A percentile compares a stretch with the other conserved stretches of the same genome.
phyloP scores from a whole-genome alignment of 2,329 filamentous ascomycete species.

The Anthostomella pinea region DNA sequence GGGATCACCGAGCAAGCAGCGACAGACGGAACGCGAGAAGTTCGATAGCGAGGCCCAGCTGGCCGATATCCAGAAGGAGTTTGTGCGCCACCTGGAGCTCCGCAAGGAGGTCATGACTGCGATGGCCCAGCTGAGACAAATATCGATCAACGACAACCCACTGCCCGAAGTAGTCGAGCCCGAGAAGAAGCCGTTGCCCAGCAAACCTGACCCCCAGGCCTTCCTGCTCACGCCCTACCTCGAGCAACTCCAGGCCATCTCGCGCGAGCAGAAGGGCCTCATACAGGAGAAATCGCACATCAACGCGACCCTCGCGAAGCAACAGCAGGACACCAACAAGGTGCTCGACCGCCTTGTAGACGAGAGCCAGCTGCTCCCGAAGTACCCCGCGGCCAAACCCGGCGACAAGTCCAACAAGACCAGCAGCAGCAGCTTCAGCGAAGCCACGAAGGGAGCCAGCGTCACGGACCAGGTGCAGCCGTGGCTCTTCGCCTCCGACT shows the following conservation, averaged over 20 bases:
- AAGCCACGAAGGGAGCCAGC: slow-evolving; percentile 37
- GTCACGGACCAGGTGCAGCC: slow-evolving; percentile 46
- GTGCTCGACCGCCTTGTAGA: slow-evolving; percentile 54
- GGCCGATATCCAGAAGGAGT: slow-evolving; percentile 51
- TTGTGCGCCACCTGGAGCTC: slow-evolving; percentile 49
- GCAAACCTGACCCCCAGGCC: slow-evolving; percentile 24
- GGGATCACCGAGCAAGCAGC: slow-evolving; percentile 17
- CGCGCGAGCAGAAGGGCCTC: slow-evolving; percentile 54
- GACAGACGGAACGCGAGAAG: slow-evolving; percentile 13
- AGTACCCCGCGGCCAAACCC: slow-evolving; percentile 37
- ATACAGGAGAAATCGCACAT: slow-evolving; percentile 59
- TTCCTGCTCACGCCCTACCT: slow-evolving; percentile 57
- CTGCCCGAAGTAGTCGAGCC: too few species aligned
- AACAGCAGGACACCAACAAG: slow-evolving; percentile 50
- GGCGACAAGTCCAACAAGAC: slow-evolving; percentile 15
- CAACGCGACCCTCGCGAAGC: slow-evolving; percentile 46
- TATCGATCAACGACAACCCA: slow-evolving; percentile 1
- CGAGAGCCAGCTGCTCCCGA: slow-evolving; percentile 59
- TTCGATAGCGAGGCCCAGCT: slow-evolving; percentile 39
- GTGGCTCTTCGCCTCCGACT: slow-evolving; percentile 60
- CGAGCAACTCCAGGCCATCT: slow-evolving; percentile 48
- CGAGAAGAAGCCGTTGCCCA: slow-evolving; percentile 2
- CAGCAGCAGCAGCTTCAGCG: slow-evolving; percentile 39
- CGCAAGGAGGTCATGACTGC: slow-evolving; percentile 47
- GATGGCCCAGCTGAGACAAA: slow-evolving; percentile 24